Evolutionary conservation across 257 asterid genomes (phyloP), one percentile per base, ranked within the genome.

Genomic region (Lithospermum erythrorhizon): DNA sequence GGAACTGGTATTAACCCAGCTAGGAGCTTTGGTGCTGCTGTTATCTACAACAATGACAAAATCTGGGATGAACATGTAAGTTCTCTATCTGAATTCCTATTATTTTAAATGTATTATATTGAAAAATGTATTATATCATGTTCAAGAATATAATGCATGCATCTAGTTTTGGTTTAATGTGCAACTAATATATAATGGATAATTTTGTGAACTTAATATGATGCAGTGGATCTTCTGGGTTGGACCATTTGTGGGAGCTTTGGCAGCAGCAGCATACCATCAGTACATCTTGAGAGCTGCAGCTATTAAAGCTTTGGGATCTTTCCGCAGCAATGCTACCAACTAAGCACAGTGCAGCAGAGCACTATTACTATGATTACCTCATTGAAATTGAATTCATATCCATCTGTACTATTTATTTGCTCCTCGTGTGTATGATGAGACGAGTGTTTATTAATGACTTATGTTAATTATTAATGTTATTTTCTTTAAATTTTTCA

Each of bases 1-100:
- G 96, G 97, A 69, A 90, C 95, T 45, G 97, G 95, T 1, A 89
- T 89, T 45, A 89, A 89, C 83, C 97, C 97, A 5, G 97, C 97
- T 10, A 71, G 97, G 75, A 89, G 97, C 78, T 81, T 90, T 58
- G 97, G 97, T 18, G 97, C 97, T 48, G 97, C 97, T 11, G 97
- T 90, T 0, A 87, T 90, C 80, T 83, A 29, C 80, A 78, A 88
- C 83, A 65, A 73, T 13, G 65, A 61, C 21, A 81, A 85, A 61
- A 59, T 66, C 56, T 90, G 97, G 97, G 95, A 90, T 70, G 95
- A 90, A 70, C 97, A 90, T 4, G 97, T 87, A 67, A 63, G 76
- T 47, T 37, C 0, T 32, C 24, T 35, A 10, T 10, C 45, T 9
- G 9, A 9, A 35, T 35, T 35, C 45, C 45, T 13, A 35, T 27